Percentiles rank a stretch among this genome's conserved stretches.
Conservation (phyloP, 495 filamentous ascomycete genomes). For the Talaromyces thailandensis region DNA sequence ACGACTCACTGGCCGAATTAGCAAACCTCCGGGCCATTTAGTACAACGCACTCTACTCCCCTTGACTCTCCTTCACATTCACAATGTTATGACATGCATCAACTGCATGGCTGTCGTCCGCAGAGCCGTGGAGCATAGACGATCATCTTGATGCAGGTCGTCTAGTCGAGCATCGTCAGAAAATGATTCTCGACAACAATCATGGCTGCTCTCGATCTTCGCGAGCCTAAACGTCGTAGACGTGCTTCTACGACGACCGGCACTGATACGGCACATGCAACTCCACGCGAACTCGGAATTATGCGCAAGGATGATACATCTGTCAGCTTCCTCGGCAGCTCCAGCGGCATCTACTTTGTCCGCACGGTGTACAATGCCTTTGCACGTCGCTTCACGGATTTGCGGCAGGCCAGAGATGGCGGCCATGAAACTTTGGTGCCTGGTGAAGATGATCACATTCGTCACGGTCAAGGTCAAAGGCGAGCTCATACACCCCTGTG, state of each 20-base stretch:
- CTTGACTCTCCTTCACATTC: too few relatives aligned
- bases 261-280: slow-evolving; percentile 10
- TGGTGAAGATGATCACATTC: slow-evolving; percentile 38
- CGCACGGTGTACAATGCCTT: slow-evolving; percentile 37
- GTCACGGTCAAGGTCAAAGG: slow-evolving; percentile 6
- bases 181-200: neutral
- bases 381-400: slow-evolving; percentile 27
- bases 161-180: neutral
- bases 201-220: slow-evolving; percentile 6
- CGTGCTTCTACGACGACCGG: slow-evolving; percentile 14
- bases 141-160: neutral
- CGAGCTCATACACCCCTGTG: slow-evolving; percentile 16
- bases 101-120: neutral
- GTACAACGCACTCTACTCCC: too few relatives aligned
- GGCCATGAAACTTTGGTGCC: slow-evolving; percentile 28
- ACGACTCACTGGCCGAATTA: too few relatives aligned
- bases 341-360: slow-evolving; percentile 43
- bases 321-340: slow-evolving; percentile 37
- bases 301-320: slow-evolving; percentile 31
- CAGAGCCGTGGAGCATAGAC: neutral
- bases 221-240: slow-evolving; percentile 22
- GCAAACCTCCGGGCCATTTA: too few relatives aligned
- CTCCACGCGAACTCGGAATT: slow-evolving; percentile 28
- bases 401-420: slow-evolving; percentile 17
- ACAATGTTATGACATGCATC: neutral